Percentiles rank a stretch among this genome's conserved stretches.
phyloP scores from a whole-genome alignment of 768 basidiomycete species.

The Pisolithus tinctorius region DNA sequence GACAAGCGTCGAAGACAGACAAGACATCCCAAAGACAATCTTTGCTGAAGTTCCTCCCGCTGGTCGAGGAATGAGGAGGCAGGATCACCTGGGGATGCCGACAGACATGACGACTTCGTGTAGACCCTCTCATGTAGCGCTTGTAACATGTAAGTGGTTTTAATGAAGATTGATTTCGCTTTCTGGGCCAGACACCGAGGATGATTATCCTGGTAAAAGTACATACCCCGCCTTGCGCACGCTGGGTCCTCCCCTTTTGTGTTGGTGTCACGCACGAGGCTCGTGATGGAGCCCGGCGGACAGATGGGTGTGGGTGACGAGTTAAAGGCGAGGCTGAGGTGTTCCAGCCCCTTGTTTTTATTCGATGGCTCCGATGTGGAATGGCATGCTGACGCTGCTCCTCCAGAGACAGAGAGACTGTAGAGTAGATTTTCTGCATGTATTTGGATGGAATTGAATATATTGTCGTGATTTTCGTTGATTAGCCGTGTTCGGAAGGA shows the following conservation, averaged over 20 bases:
- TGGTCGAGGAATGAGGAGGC: conserved; percentile 88
- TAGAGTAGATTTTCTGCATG: no score
- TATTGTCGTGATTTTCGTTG: no score
- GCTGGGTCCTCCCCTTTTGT: not conserved
- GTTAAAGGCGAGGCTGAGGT: conserved; percentile 87
- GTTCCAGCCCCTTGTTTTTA: conserved; percentile 5
- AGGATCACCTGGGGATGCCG: conserved; percentile 85
- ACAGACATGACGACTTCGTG: conserved; percentile 30
- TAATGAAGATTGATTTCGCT: conserved; percentile 7
- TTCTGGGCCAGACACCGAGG: conserved; percentile 39
- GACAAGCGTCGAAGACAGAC: conserved; percentile 82
- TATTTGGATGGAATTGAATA: no score
- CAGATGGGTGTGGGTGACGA: conserved; percentile 69
- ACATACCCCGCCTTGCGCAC: conserved; percentile 54
- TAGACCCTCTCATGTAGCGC: not conserved
- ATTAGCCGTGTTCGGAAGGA: no score
- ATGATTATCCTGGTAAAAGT: conserved; percentile 87
- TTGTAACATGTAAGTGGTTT: conserved; percentile 25
- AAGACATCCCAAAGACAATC: conserved; percentile 79
- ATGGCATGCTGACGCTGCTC: conserved; percentile 2
- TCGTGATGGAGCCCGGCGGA: conserved; percentile 23
- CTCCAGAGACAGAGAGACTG: not conserved
- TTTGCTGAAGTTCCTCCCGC: conserved; percentile 83
- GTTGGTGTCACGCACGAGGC: conserved; percentile 20
- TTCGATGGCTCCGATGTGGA: not conserved